Conservation (phyloP, 345 rosid genomes). For the Noccaea caerulescens region DNA sequence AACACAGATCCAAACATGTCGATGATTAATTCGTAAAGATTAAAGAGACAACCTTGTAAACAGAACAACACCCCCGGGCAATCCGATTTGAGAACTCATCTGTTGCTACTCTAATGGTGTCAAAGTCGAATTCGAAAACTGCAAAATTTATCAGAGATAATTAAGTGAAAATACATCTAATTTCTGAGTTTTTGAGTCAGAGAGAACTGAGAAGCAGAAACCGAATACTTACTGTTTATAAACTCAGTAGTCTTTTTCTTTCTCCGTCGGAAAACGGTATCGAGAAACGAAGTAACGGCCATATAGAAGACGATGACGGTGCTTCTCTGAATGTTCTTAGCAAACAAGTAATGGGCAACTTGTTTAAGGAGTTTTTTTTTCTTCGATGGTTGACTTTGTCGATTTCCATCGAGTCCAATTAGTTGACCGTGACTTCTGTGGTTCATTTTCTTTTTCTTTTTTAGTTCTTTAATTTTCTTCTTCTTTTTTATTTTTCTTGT, state of each 20-base stretch:
- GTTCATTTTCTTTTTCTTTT: neutral
- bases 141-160: neutral
- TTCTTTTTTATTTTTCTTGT: neutral
- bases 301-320: constrained; percentile 15
- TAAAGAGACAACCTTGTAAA: constrained; percentile 45
- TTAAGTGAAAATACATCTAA: neutral
- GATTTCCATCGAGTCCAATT: constrained; percentile 1
- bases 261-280: constrained; percentile 24
- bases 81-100: constrained; percentile 45
- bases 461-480: neutral
- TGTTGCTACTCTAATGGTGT: constrained; percentile 48
- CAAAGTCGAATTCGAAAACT: constrained; percentile 34
- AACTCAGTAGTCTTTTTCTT: constrained; percentile 50
- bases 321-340: constrained; percentile 9
- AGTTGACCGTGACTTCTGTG: constrained; percentile 9
- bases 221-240: neutral
- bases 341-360: neutral
- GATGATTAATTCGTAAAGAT: neutral
- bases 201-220: constrained; percentile 3
- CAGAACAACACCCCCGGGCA: constrained; percentile 43
- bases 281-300: constrained; percentile 28
- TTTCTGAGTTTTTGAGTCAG: neutral
- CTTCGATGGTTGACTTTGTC: constrained; percentile 23
- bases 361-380: neutral
- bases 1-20: neutral